Percentiles rank a stretch among this genome's conserved stretches.
Evolutionary conservation across 805 yeast species (phyloP).

Genomic region (Schizosaccharomyces lindneri): DNA sequence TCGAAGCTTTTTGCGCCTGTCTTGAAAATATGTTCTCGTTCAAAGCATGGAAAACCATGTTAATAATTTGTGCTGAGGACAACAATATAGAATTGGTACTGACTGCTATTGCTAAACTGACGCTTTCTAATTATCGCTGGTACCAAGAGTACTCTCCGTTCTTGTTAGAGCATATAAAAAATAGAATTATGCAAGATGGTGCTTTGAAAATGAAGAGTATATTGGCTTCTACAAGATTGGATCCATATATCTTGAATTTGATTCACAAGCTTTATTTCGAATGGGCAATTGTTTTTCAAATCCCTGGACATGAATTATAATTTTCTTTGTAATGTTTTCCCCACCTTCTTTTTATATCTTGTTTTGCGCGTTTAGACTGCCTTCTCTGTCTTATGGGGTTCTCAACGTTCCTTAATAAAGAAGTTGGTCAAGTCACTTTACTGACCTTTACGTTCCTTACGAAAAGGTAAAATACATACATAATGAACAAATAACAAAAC

Average conservation of each 20-base stretch:
- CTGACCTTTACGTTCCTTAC: no score
- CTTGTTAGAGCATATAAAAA: slow-evolving; percentile 5
- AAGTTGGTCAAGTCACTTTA: no score
- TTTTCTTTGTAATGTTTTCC: no score
- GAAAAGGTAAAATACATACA: no score
- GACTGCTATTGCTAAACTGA: slow-evolving; percentile 44
- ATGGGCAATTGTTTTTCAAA: slow-evolving; percentile 22
- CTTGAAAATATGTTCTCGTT: slow-evolving; percentile 56
- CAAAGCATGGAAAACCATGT: slow-evolving; percentile 45
- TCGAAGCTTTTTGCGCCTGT: slow-evolving; percentile 56
- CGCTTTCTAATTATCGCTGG: slow-evolving; percentile 99
- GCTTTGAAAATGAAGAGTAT: slow-evolving; percentile 20
- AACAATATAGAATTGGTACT: slow-evolving; percentile 24
- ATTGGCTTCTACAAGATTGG: slow-evolving; percentile 40
- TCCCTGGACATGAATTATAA: slow-evolving; percentile 19
- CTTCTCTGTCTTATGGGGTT: no score
- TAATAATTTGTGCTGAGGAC: slow-evolving; percentile 31
- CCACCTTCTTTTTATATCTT: no score
- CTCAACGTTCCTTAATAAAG: no score
- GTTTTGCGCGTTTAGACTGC: no score
- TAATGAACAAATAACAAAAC: no score
- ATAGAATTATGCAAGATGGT: slow-evolving; percentile 7
- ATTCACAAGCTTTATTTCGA: slow-evolving; percentile 24
- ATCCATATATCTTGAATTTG: slow-evolving; percentile 32
- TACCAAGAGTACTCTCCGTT: slow-evolving; percentile 34